Conservation (phyloP, 805 yeast species). For the Millerago galiae region DNA sequence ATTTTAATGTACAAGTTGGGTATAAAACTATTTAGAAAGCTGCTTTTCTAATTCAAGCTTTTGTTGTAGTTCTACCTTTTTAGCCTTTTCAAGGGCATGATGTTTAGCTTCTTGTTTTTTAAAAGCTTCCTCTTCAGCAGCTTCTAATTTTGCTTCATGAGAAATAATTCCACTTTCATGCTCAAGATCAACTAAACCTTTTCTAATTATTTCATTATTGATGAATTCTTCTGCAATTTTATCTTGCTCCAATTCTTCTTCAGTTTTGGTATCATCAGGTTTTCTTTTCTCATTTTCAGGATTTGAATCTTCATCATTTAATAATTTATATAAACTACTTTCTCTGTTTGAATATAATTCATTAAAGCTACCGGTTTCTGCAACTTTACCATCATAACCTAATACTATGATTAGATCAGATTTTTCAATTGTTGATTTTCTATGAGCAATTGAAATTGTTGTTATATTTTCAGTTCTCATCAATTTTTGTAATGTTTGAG, state of each 20-base stretch:
- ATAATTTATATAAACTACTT: constrained; percentile 32
- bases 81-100: constrained; percentile 4
- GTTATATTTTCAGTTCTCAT: constrained; percentile 58
- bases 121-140: constrained; percentile 8
- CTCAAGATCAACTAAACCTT: constrained; percentile 16
- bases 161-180: constrained; percentile 6
- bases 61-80: not conserved
- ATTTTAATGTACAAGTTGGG: not conserved
- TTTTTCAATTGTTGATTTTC: constrained; percentile 83
- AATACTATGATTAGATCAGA: constrained; percentile 82
- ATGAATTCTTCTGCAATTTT: constrained; percentile 18
- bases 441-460: constrained; percentile 87
- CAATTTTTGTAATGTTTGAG: constrained; percentile 64
- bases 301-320: constrained; percentile 28
- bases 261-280: constrained; percentile 6
- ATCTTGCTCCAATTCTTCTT: constrained; percentile 5
- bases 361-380: constrained; percentile 62
- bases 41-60: constrained; percentile 2
- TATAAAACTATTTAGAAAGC: not conserved
- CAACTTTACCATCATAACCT: constrained; percentile 74
- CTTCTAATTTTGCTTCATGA: constrained; percentile 6
- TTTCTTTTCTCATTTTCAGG: constrained; percentile 6
- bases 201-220: constrained; percentile 19
- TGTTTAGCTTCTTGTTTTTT: constrained; percentile 4
- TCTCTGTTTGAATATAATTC: constrained; percentile 44